A percentile compares a stretch with the other conserved stretches of the same genome.
Evolutionary conservation across 2,329 filamentous ascomycete species (phyloP).

Genomic region (Cytospora chrysosperma): DNA sequence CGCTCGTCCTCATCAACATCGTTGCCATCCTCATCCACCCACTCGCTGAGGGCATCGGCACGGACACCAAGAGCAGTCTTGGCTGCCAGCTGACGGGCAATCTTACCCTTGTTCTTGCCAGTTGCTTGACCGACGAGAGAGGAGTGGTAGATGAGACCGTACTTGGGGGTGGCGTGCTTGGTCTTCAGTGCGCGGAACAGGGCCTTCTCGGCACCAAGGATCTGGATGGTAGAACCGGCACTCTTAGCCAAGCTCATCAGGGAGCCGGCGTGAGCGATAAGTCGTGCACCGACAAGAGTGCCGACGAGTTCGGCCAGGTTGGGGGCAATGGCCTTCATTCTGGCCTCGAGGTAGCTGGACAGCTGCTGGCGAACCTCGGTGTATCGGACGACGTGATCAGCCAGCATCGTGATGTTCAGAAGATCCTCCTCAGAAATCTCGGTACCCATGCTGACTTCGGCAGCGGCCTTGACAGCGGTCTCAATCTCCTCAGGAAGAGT

Average conservation of each 20-base stretch:
- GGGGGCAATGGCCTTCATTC: conserved; percentile 95
- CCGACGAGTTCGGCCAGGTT: conserved; percentile 93
- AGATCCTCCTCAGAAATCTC: conserved; percentile 93
- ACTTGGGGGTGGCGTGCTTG: conserved; percentile 98
- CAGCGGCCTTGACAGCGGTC: conserved; percentile 83
- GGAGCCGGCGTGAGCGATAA: conserved; percentile 93
- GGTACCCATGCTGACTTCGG: conserved; percentile 97
- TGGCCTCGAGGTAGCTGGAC: conserved; percentile 81
- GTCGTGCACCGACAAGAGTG: conserved; percentile 87
- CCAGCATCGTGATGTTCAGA: conserved; percentile 86
- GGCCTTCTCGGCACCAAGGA: conserved; percentile 97
- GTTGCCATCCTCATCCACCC: conserved; percentile 66
- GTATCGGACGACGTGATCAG: conserved; percentile 90
- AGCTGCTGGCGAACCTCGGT: conserved; percentile 88
- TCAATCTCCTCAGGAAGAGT: conserved; percentile 96
- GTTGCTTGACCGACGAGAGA: conserved; percentile 95
- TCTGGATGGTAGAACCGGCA: conserved; percentile 94
- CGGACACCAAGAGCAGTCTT: conserved; percentile 92
- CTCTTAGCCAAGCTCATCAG: conserved; percentile 94
- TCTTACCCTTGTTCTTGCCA: conserved; percentile 99
- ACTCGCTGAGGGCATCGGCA: conserved; percentile 84
- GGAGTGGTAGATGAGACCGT: conserved; percentile 90
- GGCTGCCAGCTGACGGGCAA: conserved; percentile 91
- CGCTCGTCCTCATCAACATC: conserved; percentile 85
- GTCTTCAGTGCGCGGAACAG: conserved; percentile 98